phyloP scores from a whole-genome alignment of 305 asterid species.

The Rubia balearica region DNA sequence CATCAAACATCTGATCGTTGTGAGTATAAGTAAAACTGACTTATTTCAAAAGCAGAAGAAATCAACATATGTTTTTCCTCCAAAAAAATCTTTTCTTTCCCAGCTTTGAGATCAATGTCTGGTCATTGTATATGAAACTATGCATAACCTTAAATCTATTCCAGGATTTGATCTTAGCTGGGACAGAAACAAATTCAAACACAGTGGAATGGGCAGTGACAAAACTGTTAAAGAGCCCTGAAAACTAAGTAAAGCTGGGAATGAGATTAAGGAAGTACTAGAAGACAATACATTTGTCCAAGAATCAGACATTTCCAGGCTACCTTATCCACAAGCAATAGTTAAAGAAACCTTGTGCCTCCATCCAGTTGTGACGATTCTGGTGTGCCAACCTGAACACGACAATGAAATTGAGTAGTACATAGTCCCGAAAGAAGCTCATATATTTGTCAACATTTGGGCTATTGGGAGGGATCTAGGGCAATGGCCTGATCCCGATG shows the following conservation, averaged over 20 bases:
- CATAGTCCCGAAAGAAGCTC: conserved; percentile 24
- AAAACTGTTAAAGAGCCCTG: conserved; percentile 27
- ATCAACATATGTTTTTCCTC: too few relatives aligned
- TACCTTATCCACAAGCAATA: conserved; percentile 30
- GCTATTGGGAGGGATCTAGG: conserved; percentile 34
- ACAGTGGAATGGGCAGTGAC: conserved; percentile 46
- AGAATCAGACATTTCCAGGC: conserved; percentile 37
- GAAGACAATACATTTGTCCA: conserved; percentile 11
- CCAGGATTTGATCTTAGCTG: conserved; percentile 33
- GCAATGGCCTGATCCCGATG: conserved; percentile 25
- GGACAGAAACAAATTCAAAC: conserved; percentile 27
- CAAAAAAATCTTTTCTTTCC: too few relatives aligned
- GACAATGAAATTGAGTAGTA: conserved; percentile 27
- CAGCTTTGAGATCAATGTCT: not conserved
- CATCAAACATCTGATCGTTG: conserved; percentile 12
- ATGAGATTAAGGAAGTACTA: conserved; percentile 19
- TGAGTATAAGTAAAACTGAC: not conserved
- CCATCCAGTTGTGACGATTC: conserved; percentile 25
- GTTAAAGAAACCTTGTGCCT: conserved; percentile 40
- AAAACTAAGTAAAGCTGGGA: conserved; percentile 17
- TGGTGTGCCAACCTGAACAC: conserved; percentile 19
- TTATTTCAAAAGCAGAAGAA: too few relatives aligned
- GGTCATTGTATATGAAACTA: not conserved
- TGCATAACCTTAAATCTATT: not conserved
- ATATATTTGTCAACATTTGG: conserved; percentile 32